Conservation (phyloP, 2,329 filamentous ascomycete species). For the Phoma sp. region DNA sequence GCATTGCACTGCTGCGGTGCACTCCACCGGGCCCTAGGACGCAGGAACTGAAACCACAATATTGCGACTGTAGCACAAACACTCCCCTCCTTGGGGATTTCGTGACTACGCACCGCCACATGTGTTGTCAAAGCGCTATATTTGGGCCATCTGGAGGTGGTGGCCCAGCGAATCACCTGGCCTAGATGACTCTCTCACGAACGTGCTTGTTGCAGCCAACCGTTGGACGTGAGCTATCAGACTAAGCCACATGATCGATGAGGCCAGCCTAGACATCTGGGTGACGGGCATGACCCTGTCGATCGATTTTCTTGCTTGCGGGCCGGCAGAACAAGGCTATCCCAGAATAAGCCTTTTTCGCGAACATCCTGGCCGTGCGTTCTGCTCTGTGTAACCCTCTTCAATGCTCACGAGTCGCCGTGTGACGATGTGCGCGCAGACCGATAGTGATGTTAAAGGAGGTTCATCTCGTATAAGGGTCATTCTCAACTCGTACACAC, state of each 20-base stretch:
- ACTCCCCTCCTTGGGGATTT: not conserved
- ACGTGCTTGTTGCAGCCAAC: constrained; percentile 18
- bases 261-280: constrained; percentile 28
- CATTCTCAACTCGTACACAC: not conserved
- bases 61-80: not conserved
- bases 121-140: constrained; percentile 3
- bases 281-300: constrained; percentile 31
- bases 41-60: constrained; percentile 9
- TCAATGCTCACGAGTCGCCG: constrained; percentile 1
- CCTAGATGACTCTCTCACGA: not conserved
- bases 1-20: constrained; percentile 9
- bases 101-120: constrained; percentile 11
- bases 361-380: constrained; percentile 26
- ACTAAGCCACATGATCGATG: constrained; percentile 33
- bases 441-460: constrained; percentile 23
- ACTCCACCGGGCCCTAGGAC: not conserved
- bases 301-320: constrained; percentile 12
- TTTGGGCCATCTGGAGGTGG: not conserved
- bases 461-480: constrained; percentile 10
- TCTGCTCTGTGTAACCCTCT: constrained; percentile 4
- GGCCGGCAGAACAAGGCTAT: constrained; percentile 23
- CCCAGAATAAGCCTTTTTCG: constrained; percentile 27
- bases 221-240: constrained; percentile 19
- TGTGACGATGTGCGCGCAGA: constrained; percentile 24
- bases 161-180: not conserved